Conservation (phyloP, 345 rosid species). For the Eucalyptus pauciflora region DNA sequence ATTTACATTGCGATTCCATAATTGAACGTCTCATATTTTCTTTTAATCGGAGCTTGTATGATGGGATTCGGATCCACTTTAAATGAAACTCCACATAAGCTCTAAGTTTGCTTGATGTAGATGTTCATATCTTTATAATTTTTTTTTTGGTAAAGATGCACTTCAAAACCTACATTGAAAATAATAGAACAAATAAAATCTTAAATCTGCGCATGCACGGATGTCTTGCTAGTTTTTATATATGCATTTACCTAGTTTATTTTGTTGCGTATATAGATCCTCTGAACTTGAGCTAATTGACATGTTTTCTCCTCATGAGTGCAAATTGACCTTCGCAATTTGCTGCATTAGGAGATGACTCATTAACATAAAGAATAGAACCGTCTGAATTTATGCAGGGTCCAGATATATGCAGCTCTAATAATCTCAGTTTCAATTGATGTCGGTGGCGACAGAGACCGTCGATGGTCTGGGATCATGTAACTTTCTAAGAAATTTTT, state of each 20-base stretch:
- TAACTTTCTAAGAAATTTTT: accelerated
- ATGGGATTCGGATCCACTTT: neutral
- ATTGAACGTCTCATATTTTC: neutral
- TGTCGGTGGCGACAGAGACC: accelerated
- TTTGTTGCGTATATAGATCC: neutral
- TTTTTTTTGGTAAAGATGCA: no score
- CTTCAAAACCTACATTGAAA: no score
- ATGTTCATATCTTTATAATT: no score
- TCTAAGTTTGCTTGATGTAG: neutral
- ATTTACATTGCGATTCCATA: neutral
- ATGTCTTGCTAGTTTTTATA: no score
- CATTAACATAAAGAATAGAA: neutral
- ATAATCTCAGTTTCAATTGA: neutral
- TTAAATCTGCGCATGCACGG: neutral
- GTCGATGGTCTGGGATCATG: neutral
- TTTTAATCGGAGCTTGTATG: neutral
- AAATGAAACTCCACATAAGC: neutral
- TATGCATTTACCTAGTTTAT: no score
- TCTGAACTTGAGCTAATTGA: neutral
- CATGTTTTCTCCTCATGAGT: neutral
- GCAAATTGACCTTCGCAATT: neutral
- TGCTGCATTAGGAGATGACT: neutral
- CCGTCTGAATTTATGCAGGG: no score
- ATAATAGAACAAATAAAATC: no score
- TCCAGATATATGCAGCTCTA: neutral